Evolutionary conservation across 2,329 filamentous ascomycete species (phyloP), one percentile per base, ranked within the genome.

Genomic region (Trichoderma aggressivum): DNA sequence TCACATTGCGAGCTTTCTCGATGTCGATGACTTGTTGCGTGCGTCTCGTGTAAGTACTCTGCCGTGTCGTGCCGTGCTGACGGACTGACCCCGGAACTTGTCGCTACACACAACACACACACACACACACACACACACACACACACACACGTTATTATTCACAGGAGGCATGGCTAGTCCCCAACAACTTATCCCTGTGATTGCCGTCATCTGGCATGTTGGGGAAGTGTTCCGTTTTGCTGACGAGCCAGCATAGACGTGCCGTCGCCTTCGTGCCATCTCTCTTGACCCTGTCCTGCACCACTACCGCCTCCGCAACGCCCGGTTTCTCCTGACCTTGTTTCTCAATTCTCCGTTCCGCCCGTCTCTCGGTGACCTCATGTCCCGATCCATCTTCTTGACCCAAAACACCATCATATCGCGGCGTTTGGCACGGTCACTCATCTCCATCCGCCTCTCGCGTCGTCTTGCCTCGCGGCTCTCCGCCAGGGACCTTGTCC

Each of bases 231-330:
- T 56, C 36, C 50, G 39, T 47, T 47, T 26, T 65, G 34, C 65
- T 69, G 32, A 74, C 76, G 76, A 69, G 76, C 75, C 50, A 62
- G 26, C 61, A 47, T 58, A 91, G 89, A 87, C 86, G 50, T 90
- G 84, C 72, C 90, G 87, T 77, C 86, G 86, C 72, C 84, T 93
- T 65, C 89, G 90, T 74, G 78, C 80, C 56, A 84, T 93, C 62
- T 89, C 88, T 28, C 83, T 89, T 56, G 85, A 90, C 55, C 91
- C 90, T n/a, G 84, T 92, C 69, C 82, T 93, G 18, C 91, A 92
- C 77, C 82, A 82, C 67, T 83, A 86, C 74, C 90, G 91, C 60
- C 86, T 92, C 24, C 88, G 86, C 63, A 85, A 82, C 73, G 87
- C 84, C 43, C 87, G 89, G 43, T 75, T 81, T 39, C 79, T 84